These are phyloP conservation scores for Cicer pinnatifidum DNA, from an alignment of 306 rosid species.

Conservation along the genomic window DNA sequence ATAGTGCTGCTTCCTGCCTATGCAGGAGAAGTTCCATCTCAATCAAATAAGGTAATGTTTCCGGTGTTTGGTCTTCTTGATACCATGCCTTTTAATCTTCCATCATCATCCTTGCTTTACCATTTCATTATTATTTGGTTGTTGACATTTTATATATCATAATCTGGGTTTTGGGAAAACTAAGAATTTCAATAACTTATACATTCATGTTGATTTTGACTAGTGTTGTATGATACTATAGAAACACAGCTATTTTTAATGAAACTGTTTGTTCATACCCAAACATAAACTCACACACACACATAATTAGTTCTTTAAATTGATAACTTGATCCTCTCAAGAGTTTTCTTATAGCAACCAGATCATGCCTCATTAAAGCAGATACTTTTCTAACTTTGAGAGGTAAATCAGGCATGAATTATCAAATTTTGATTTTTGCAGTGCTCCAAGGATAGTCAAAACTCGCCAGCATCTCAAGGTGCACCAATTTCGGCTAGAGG, in stretches of 20 bases:
- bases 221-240: conserved; percentile 1
- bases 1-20: conserved; percentile 48
- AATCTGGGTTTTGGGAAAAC: conserved; percentile 33
- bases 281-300: background rate
- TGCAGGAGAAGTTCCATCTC: conserved; percentile 59
- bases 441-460: conserved; percentile 57
- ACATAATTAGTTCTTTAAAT: conserved; percentile 22
- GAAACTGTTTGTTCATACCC: conserved; percentile 23
- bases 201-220: conserved; percentile 3
- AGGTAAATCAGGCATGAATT: conserved; percentile 40
- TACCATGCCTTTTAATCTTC: conserved; percentile 25
- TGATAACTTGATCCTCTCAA: conserved; percentile 14
- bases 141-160: conserved; percentile 13
- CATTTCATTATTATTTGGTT: conserved; percentile 17
- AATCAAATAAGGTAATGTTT: conserved; percentile 62
- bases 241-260: conserved; percentile 15
- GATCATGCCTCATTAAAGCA: background rate
- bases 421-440: conserved; percentile 51
- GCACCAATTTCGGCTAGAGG: conserved; percentile 51
- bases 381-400: conserved; percentile 28
- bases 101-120: conserved; percentile 22
- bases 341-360: conserved; percentile 40
- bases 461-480: conserved; percentile 47
- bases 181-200: background rate
- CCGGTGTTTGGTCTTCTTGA: conserved; percentile 37